These are phyloP conservation scores for Allodekkera sacchari DNA, from an alignment of 805 yeast species.

Conservation along the genomic window DNA sequence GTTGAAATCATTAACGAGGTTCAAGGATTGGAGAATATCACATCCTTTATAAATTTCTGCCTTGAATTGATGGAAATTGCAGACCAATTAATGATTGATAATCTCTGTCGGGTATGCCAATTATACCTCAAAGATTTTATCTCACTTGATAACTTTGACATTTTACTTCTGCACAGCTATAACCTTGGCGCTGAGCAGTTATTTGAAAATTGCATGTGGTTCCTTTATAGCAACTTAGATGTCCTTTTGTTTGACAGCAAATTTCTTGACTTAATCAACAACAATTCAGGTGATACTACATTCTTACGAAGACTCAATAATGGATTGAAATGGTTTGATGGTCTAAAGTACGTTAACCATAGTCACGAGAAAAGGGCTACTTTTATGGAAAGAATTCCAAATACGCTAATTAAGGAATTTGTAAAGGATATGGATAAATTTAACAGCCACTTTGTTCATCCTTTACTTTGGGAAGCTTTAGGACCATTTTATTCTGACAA, in stretches of 20 bases:
- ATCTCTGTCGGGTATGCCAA: constrained; percentile 55
- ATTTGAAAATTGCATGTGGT: constrained; percentile 57
- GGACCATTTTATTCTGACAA: constrained; percentile 15
- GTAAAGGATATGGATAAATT: constrained; percentile 26
- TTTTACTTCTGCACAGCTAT: constrained; percentile 47
- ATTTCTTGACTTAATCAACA: constrained; percentile 26
- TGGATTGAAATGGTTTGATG: constrained; percentile 29
- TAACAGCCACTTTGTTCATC: constrained; percentile 34
- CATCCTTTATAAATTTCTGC: constrained; percentile 42
- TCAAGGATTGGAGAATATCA: constrained; percentile 5
- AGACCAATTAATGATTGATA: constrained; percentile 55
- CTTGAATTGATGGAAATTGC: constrained; percentile 53
- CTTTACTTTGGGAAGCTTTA: constrained; percentile 19
- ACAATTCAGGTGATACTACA: constrained; percentile 10
- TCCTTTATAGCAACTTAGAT: constrained; percentile 57
- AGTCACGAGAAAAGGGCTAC: constrained; percentile 5
- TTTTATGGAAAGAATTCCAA: constrained; percentile 19
- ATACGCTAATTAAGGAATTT: constrained; percentile 26
- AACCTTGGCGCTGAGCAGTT: constrained; percentile 44
- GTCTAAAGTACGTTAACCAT: constrained; percentile 18
- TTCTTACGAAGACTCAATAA: constrained; percentile 19
- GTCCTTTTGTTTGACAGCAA: constrained; percentile 42
- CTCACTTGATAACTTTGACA: constrained; percentile 49
- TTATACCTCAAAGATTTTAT: constrained; percentile 48
- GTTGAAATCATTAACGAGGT: constrained; percentile 29